Conservation (phyloP, 441 rosid genomes). For the Biscutella auriculata region DNA sequence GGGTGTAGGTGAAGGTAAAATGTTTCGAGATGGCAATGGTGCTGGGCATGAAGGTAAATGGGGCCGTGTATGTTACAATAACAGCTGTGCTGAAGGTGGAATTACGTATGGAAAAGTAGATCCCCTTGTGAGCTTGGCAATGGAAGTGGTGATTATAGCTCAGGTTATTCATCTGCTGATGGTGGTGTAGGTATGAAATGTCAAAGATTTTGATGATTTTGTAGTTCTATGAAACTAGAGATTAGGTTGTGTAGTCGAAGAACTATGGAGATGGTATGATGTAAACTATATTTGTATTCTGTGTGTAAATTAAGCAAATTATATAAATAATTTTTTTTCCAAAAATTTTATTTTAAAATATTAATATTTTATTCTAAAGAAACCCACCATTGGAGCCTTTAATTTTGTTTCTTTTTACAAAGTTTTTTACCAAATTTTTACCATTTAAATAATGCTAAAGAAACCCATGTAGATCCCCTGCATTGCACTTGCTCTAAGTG, state of each 20-base stretch:
- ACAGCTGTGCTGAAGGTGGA: constrained; percentile 58
- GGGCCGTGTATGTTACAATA: constrained; percentile 59
- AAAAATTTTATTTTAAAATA: too few relatives aligned
- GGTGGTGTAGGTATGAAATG: constrained; percentile 79
- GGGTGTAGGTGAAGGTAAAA: constrained; percentile 73
- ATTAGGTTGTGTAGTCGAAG: constrained; percentile 5
- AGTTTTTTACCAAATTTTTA: too few relatives aligned
- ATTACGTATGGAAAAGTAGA: constrained; percentile 66
- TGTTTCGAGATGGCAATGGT: constrained; percentile 72
- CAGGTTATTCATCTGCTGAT: constrained; percentile 56
- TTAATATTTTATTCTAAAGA: too few relatives aligned
- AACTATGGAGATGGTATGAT: too few relatives aligned
- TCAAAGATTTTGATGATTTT: constrained; percentile 5
- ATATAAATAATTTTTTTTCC: too few relatives aligned
- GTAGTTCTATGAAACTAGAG: neutral
- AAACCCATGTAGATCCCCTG: too few relatives aligned
- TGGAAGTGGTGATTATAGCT: constrained; percentile 80
- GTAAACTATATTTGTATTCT: too few relatives aligned
- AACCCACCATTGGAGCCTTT: too few relatives aligned
- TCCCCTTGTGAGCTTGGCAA: constrained; percentile 97
- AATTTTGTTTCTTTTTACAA: too few relatives aligned
- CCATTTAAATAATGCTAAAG: too few relatives aligned
- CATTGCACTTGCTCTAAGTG: too few relatives aligned
- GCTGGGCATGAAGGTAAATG: constrained; percentile 98
- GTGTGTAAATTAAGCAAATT: too few relatives aligned